A percentile compares a stretch with the other conserved stretches of the same genome.
Conservation (phyloP, 768 basidiomycete species). For the Punctularia strigosozonata region DNA sequence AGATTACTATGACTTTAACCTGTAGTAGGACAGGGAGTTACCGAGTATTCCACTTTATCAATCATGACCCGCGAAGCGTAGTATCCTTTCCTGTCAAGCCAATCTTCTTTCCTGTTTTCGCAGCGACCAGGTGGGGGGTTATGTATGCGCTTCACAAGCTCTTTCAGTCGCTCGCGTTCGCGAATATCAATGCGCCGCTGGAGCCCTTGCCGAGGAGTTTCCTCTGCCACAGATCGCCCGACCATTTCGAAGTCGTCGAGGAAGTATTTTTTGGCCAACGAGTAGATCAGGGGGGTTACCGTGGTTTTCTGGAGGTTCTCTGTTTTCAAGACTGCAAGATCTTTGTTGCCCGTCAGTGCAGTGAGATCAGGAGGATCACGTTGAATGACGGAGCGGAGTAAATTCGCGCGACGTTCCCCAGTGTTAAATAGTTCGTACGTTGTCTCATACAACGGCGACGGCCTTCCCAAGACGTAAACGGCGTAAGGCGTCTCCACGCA, state of each 20-base stretch:
- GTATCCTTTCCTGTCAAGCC: background rate
- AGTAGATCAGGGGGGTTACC: conserved; percentile 49
- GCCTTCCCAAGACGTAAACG: conserved; percentile 45
- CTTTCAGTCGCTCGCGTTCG: conserved; percentile 1
- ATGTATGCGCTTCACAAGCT: background rate
- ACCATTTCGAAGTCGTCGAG: conserved; percentile 43
- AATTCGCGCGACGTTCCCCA: conserved; percentile 38
- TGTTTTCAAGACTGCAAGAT: conserved; percentile 41
- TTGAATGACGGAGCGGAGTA: conserved; percentile 26
- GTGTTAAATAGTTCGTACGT: conserved; percentile 37
- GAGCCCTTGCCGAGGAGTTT: background rate
- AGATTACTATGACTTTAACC: background rate
- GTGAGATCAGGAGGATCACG: conserved; percentile 19
- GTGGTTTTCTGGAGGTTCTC: conserved; percentile 45
- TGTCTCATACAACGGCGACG: conserved; percentile 31
- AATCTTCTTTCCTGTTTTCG: background rate
- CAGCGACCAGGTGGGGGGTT: background rate
- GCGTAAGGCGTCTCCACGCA: conserved; percentile 55
- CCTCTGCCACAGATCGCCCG: conserved; percentile 26
- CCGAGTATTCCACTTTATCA: conserved; percentile 31
- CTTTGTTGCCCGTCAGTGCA: conserved; percentile 29
- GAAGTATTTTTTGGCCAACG: conserved; percentile 38
- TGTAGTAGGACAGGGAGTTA: conserved; percentile 13
- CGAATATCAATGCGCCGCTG: background rate
- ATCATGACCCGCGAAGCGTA: conserved; percentile 20